Conservation (phyloP, 2,329 filamentous ascomycete species). For the Calonectria crousiana region DNA sequence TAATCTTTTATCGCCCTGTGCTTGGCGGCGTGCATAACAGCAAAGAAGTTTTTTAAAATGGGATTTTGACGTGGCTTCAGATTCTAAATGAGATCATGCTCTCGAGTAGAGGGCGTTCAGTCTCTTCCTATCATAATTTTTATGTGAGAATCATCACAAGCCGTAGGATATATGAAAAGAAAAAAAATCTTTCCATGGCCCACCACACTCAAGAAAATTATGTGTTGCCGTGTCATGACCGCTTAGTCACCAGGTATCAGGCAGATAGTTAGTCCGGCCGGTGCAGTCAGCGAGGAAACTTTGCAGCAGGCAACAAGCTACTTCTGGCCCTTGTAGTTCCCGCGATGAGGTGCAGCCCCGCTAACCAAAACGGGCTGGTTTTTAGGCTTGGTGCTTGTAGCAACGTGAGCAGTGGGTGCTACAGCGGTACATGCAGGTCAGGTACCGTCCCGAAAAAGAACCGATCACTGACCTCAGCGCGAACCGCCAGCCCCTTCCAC, state of each 20-base stretch:
- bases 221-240: slow-evolving; percentile 10
- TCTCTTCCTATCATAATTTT: slow-evolving; percentile 77
- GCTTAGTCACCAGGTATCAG: slow-evolving; percentile 45
- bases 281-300: slow-evolving; percentile 4
- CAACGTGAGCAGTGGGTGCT: slow-evolving; percentile 28
- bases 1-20: neutral
- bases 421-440: slow-evolving; percentile 30
- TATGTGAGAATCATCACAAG: slow-evolving; percentile 72
- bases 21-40: neutral
- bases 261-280: slow-evolving; percentile 41
- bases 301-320: slow-evolving; percentile 22
- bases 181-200: slow-evolving; percentile 35
- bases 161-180: slow-evolving; percentile 54
- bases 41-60: slow-evolving; percentile 20
- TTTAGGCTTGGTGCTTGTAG: slow-evolving; percentile 1
- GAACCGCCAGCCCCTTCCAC: slow-evolving; percentile 44
- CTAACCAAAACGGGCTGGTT: slow-evolving; percentile 26
- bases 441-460: slow-evolving; percentile 35
- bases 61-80: slow-evolving; percentile 63
- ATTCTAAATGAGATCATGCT: slow-evolving; percentile 74
- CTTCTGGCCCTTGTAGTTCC: slow-evolving; percentile 22
- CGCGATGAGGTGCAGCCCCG: slow-evolving; percentile 19
- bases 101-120: slow-evolving; percentile 67
- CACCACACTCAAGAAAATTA: slow-evolving; percentile 36
- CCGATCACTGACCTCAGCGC: slow-evolving; percentile 28